phyloP scores from a whole-genome alignment of 768 basidiomycete genomes.

The Trametes cingulata region DNA sequence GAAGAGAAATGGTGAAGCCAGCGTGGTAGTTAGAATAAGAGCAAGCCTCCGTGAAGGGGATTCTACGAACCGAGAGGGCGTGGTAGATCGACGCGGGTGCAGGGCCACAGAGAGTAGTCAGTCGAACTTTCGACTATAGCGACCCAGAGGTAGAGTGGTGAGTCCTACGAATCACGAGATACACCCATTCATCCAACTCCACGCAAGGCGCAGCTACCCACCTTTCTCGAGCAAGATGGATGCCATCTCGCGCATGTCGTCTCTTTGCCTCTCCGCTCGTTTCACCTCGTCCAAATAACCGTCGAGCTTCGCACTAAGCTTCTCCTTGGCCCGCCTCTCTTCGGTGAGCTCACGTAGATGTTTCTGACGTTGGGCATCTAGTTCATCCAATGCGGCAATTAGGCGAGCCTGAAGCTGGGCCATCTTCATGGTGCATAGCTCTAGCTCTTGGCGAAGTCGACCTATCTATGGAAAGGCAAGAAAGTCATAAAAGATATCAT shows the following conservation, averaged over 20 bases:
- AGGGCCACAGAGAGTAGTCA: constrained; percentile 48
- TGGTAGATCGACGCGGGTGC: constrained; percentile 43
- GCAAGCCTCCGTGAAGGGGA: not conserved
- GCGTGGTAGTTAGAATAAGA: not conserved
- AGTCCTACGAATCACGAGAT: constrained; percentile 3
- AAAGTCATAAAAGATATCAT: not conserved
- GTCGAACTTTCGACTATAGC: constrained; percentile 45
- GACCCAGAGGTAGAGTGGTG: not conserved
- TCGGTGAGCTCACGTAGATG: constrained; percentile 44
- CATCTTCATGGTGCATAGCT: constrained; percentile 6
- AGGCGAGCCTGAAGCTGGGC: constrained; percentile 50
- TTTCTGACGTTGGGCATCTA: constrained; percentile 44
- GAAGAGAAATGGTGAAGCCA: not conserved
- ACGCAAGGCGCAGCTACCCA: constrained; percentile 30
- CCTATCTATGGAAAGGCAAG: not conserved
- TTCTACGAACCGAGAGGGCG: constrained; percentile 44
- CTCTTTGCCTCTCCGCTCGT: constrained; percentile 45
- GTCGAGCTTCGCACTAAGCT: constrained; percentile 41
- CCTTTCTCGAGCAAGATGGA: constrained; percentile 59
- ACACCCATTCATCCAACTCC: not conserved
- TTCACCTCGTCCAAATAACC: constrained; percentile 36
- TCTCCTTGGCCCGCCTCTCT: constrained; percentile 35
- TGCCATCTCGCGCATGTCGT: constrained; percentile 57
- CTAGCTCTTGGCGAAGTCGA: constrained; percentile 6
- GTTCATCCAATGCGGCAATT: constrained; percentile 47